These are phyloP conservation scores for Rhizopus delemar DNA, from an alignment of 371 early-diverging fungal genomes.

Conservation along the genomic window DNA sequence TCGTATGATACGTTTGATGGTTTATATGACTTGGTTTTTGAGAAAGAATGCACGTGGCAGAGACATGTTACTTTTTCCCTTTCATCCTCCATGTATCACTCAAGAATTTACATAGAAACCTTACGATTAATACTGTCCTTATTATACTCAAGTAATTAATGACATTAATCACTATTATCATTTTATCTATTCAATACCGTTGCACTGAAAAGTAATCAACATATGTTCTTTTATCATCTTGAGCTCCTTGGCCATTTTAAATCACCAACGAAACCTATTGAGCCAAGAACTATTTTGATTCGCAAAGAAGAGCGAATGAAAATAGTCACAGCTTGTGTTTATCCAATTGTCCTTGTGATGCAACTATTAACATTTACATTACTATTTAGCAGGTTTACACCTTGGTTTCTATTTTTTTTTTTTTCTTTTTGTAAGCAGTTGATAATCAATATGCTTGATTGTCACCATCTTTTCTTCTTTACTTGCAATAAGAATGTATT, in stretches of 20 bases:
- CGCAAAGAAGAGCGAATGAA: too few species aligned
- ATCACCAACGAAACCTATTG: too few species aligned
- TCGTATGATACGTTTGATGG: neutral
- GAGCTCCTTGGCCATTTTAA: too few species aligned
- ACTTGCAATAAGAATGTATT: too few species aligned
- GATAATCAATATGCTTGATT: neutral
- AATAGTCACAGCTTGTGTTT: too few species aligned
- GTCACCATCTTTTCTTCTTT: too few species aligned
- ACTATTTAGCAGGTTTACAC: neutral
- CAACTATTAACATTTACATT: too few species aligned
- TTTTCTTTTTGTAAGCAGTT: neutral
- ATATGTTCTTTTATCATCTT: too few species aligned
- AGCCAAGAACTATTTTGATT: too few species aligned
- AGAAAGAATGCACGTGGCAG: neutral
- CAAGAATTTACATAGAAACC: neutral
- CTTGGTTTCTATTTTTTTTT: neutral
- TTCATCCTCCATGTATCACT: neutral
- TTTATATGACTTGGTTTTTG: neutral
- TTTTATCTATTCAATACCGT: neutral
- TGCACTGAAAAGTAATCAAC: neutral
- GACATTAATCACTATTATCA: neutral
- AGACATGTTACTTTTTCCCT: neutral
- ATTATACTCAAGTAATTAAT: neutral
- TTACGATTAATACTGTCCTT: neutral
- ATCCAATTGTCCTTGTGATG: too few species aligned